Conservation (phyloP, 768 basidiomycete genomes). For the Suillus weaverae region DNA sequence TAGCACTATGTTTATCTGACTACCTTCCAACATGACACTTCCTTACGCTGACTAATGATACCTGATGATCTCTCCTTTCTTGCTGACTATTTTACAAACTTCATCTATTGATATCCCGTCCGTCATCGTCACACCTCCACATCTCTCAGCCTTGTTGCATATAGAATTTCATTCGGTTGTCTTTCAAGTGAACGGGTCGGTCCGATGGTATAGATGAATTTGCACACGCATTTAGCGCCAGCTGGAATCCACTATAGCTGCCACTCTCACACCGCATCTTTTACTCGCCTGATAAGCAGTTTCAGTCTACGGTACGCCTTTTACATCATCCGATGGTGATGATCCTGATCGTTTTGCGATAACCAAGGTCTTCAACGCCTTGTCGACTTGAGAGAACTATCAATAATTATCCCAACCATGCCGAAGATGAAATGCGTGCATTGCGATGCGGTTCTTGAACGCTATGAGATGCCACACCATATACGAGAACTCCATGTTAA, state of each 20-base stretch:
- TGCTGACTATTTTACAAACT: not conserved
- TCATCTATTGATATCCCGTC: slow-evolving; percentile 4
- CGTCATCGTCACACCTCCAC: not conserved
- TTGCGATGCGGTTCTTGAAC: not conserved
- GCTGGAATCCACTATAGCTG: too few relatives aligned
- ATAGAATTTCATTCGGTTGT: slow-evolving; percentile 1
- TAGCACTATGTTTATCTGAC: slow-evolving; percentile 6
- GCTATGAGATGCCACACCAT: not conserved
- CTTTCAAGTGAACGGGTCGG: not conserved
- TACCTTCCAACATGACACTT: slow-evolving; percentile 4
- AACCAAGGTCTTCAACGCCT: not conserved
- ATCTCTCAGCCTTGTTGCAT: slow-evolving; percentile 1
- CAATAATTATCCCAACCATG: not conserved
- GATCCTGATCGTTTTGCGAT: not conserved
- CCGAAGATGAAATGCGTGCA: not conserved
- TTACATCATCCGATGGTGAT: not conserved
- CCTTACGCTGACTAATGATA: slow-evolving; percentile 3
- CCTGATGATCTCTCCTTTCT: slow-evolving; percentile 1
- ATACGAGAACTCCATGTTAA: not conserved
- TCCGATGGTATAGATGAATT: slow-evolving; percentile 4
- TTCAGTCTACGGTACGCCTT: not conserved
- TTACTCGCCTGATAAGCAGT: not conserved
- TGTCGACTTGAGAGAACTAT: not conserved
- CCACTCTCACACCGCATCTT: not conserved
- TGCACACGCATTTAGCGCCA: slow-evolving; percentile 7